phyloP scores from a whole-genome alignment of 1,139 yeast species.

The Pichia sp. region DNA sequence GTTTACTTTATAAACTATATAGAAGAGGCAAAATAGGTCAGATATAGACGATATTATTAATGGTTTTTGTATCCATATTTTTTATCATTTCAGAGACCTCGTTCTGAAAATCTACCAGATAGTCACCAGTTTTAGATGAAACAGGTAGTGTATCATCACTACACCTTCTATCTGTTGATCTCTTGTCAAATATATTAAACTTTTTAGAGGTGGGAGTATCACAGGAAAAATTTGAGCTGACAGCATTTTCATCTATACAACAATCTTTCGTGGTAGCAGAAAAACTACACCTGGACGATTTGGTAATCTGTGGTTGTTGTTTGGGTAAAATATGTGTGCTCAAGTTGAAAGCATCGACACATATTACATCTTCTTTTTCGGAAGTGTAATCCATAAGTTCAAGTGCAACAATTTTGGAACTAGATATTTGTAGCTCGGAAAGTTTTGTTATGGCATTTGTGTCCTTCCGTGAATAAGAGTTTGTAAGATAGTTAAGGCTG shows the following conservation, averaged over 20 bases:
- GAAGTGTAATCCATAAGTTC: not conserved
- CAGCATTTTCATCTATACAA: too few species aligned
- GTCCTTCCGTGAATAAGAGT: too few species aligned
- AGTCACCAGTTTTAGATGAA: constrained; percentile 4
- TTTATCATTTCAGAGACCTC: constrained; percentile 13
- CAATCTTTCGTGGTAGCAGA: too few species aligned
- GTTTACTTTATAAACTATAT: too few species aligned
- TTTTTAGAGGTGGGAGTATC: not conserved
- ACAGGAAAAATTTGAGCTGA: not conserved
- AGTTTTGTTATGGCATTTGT: too few species aligned
- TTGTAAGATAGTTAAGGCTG: too few species aligned
- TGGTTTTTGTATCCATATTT: constrained; percentile 8
- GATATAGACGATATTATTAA: constrained; percentile 14
- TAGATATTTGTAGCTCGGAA: constrained; percentile 9
- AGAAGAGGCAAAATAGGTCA: too few species aligned
- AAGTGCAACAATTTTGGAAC: constrained; percentile 8
- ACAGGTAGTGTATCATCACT: not conserved
- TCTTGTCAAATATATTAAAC: not conserved
- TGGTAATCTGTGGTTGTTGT: too few species aligned
- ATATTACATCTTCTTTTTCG: constrained; percentile 5
- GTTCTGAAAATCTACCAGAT: constrained; percentile 5
- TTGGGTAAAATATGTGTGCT: constrained; percentile 8
- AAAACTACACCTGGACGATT: too few species aligned
- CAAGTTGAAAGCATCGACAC: constrained; percentile 11
- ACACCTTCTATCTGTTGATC: not conserved